Evolutionary conservation across 129 eudicot species (phyloP), one percentile per base, ranked within the genome.

Genomic region (Flaveria linearis): DNA sequence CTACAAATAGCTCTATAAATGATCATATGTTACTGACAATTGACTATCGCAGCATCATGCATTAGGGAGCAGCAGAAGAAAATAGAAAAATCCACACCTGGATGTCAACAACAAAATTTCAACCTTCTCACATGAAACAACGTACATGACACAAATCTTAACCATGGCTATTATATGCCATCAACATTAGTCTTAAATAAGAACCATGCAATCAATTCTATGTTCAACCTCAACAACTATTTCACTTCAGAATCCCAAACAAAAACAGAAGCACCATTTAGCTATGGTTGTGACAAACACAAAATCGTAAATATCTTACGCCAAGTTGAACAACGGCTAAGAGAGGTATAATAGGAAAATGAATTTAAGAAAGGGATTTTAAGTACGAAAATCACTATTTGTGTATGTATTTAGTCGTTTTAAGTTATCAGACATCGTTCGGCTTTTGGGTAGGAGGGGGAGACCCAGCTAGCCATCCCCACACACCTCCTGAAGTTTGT

Each of bases 391-490:
- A 71, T 71, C 53, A 7, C 60, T 66, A 66, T 39, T 25, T 65
- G 67, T 78, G 77, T 9, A 45, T 45, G 50, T 81, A 68, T 78
- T 43, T 70, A 57, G 62, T 25, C 39, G 75, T 61, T 50, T 45
- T 47, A 61, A 63, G 10, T 56, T 77, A 36, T 81, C 61, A 86
- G 25, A 76, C 90, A 50, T 83, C 89, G 68, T 84, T 87, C 2
- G 77, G 53, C 68, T 79, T 84, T 41, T 80, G 85, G 64, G 74
- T 71, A 18, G 97, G 97, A 10, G 69, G 79, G 8, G 84, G 74
- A n/a, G 93, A 33, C 71, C 97, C 97, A 5, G 99, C 97, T 42
- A 95, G 89, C 99, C 99, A 95, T 17, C 97, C 99, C 97, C 97
- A 95, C 58, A 95, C 94, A 11, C 99, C 99, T 15, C 99, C 97